Percentiles rank a stretch among this genome's conserved stretches.
phyloP scores from a whole-genome alignment of 140 eudicot genomes.

The Senecio squalidus region DNA sequence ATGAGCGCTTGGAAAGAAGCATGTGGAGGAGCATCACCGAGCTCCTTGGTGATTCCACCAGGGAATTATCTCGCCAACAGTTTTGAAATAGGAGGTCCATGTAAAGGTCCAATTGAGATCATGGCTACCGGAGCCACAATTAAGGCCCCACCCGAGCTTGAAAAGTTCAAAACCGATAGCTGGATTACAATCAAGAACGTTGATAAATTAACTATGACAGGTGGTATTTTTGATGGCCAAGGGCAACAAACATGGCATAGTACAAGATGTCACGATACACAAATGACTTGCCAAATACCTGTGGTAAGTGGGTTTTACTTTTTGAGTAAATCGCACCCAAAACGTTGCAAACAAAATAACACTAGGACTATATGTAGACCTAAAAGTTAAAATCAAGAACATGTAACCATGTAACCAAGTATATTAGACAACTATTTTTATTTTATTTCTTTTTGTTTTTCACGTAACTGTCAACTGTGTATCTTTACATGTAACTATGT shows the following conservation, averaged over 20 bases:
- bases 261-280: constrained; percentile 11
- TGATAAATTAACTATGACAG: constrained; percentile 30
- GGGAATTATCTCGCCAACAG: constrained; percentile 26
- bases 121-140: constrained; percentile 29
- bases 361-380: no score
- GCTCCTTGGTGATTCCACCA: constrained; percentile 32
- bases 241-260: constrained; percentile 38
- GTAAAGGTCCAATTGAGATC: constrained; percentile 32
- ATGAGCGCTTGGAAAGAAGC: constrained; percentile 46
- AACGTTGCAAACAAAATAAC: no score
- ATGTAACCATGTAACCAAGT: no score
- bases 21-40: constrained; percentile 23
- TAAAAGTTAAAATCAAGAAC: no score
- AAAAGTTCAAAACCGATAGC: constrained; percentile 19
- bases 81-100: constrained; percentile 33
- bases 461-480: no score
- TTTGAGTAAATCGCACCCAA: no score
- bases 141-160: constrained; percentile 34
- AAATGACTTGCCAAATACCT: constrained; percentile 2
- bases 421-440: no score
- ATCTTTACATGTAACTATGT: no score
- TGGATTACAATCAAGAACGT: constrained; percentile 29
- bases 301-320: no score
- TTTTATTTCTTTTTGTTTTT: no score
- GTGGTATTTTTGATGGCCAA: constrained; percentile 53